A percentile compares a stretch with the other conserved stretches of the same genome.
These are phyloP conservation scores for Brassica cretica DNA, from an alignment of 345 rosid genomes.

Conservation along the genomic window DNA sequence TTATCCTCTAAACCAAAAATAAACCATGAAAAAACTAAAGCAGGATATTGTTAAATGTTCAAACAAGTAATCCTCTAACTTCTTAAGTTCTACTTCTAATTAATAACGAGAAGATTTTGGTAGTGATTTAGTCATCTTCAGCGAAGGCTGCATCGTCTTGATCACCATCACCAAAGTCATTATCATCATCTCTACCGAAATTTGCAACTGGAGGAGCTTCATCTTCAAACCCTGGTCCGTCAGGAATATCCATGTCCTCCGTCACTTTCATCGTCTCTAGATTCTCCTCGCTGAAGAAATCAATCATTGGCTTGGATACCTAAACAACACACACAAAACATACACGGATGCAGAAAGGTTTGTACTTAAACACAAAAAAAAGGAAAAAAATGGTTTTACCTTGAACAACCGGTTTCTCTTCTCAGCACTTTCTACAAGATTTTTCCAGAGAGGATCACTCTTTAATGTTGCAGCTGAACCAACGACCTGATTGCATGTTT, in stretches of 20 bases:
- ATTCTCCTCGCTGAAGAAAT: constrained; percentile 64
- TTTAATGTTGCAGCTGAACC: constrained; percentile 80
- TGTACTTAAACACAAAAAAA: neutral
- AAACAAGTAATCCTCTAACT: neutral
- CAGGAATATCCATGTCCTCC: constrained; percentile 36
- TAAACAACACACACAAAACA: constrained; percentile 29
- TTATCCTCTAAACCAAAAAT: too few species aligned
- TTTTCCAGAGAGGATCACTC: constrained; percentile 77
- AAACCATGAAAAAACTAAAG: too few species aligned
- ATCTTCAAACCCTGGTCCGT: constrained; percentile 18
- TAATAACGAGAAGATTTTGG: neutral
- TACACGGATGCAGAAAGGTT: neutral
- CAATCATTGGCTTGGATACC: constrained; percentile 75
- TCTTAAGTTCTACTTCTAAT: neutral
- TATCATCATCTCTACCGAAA: constrained; percentile 48
- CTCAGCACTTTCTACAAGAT: constrained; percentile 76
- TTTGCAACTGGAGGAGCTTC: constrained; percentile 27
- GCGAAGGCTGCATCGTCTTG: constrained; percentile 45
- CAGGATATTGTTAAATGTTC: neutral
- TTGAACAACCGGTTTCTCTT: constrained; percentile 57
- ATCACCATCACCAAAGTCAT: constrained; percentile 53
- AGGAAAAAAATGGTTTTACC: constrained; percentile 37
- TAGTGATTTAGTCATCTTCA: constrained; percentile 38
- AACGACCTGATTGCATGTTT: constrained; percentile 61
- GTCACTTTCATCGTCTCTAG: constrained; percentile 50